Conservation (phyloP, 1,284 basidiomycete genomes). For the Tilletiaria anomala region DNA sequence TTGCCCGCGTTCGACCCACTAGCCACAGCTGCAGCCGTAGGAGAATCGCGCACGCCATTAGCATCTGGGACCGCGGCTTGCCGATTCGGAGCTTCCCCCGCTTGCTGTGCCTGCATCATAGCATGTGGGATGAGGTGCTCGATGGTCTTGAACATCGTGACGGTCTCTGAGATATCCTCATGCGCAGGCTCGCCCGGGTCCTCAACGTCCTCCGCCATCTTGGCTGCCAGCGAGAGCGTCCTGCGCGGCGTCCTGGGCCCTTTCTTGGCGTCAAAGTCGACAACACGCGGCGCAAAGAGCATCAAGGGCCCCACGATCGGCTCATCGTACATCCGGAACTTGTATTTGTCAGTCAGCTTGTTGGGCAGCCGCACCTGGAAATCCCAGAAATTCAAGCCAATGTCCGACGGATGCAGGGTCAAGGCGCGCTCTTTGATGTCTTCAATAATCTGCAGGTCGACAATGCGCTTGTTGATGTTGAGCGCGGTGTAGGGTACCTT, state of each 20-base stretch:
- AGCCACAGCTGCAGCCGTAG: no score
- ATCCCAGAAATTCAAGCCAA: constrained; percentile 50
- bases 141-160: background rate
- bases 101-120: constrained; percentile 11
- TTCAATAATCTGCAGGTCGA: constrained; percentile 25
- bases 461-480: constrained; percentile 41
- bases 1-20: no score
- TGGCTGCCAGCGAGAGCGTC: constrained; percentile 12
- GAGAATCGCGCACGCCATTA: no score
- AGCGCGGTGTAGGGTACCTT: constrained; percentile 76
- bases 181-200: background rate
- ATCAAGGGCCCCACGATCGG: constrained; percentile 84
- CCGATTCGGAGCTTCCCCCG: background rate
- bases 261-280: constrained; percentile 68
- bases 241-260: constrained; percentile 4
- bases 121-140: constrained; percentile 16
- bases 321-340: constrained; percentile 83
- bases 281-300: constrained; percentile 78
- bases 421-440: constrained; percentile 29
- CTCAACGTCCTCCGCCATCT: constrained; percentile 12
- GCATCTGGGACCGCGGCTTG: no score
- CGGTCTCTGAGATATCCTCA: no score
- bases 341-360: constrained; percentile 69
- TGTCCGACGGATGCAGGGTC: constrained; percentile 33
- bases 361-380: constrained; percentile 57